Percentiles rank a stretch among this genome's conserved stretches.
Evolutionary conservation across 257 asterid species (phyloP).

Genomic region (Petrea volubilis): DNA sequence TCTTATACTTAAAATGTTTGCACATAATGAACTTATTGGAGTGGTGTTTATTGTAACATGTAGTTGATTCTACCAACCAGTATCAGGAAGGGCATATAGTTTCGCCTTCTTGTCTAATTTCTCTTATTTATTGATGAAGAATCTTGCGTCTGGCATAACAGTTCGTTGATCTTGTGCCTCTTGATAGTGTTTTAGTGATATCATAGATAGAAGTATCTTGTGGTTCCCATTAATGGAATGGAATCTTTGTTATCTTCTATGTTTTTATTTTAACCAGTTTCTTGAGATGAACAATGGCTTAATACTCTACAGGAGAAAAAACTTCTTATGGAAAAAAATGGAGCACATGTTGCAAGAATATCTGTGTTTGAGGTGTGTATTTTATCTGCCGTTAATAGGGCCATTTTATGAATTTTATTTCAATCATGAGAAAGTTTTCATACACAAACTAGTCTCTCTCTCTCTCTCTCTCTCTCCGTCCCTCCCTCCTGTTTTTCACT

Average conservation of each 20-base stretch:
- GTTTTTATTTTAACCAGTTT: conserved; percentile 9
- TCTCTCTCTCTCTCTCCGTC: not conserved
- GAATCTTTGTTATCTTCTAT: not conserved
- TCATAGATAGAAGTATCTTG: conserved; percentile 1
- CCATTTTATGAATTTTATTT: conserved; percentile 9
- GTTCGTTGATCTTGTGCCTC: not conserved
- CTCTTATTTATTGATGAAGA: conserved; percentile 16
- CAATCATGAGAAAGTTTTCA: conserved; percentile 13
- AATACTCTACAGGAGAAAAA: conserved; percentile 73
- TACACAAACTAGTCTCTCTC: not conserved
- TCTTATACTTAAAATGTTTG: conserved; percentile 6
- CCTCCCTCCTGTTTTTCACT: too few species aligned
- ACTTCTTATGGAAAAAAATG: conserved; percentile 85
- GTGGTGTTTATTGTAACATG: conserved; percentile 9
- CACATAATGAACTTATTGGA: not conserved
- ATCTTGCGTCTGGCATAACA: conserved; percentile 9
- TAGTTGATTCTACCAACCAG: not conserved
- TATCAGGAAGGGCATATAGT: not conserved
- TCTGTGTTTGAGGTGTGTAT: conserved; percentile 86
- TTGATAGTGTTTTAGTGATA: not conserved
- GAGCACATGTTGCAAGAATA: conserved; percentile 87
- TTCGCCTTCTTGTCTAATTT: conserved; percentile 11
- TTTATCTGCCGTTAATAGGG: not conserved
- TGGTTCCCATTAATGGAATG: not conserved
- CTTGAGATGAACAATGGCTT: conserved; percentile 14